Evolutionary conservation across 306 rosid species (phyloP).

Genomic region (Cucumis cinereus): DNA sequence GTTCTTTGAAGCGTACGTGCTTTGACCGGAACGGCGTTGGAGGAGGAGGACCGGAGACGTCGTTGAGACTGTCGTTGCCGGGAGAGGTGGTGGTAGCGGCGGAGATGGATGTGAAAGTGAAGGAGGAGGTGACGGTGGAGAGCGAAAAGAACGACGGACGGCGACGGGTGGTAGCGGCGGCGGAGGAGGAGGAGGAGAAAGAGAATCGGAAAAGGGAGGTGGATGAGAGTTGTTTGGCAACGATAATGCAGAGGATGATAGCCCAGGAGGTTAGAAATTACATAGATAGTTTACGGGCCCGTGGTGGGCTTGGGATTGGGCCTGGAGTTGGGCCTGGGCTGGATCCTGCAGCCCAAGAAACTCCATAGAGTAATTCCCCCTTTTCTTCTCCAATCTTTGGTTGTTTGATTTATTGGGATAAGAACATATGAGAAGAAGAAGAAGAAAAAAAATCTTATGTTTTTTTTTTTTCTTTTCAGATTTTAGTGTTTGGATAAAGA

Average conservation of each 20-base stretch:
- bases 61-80: slow-evolving; percentile 38
- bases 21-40: slow-evolving; percentile 7
- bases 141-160: background rate
- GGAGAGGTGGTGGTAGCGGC: slow-evolving; percentile 10
- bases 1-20: slow-evolving; percentile 25
- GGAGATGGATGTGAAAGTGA: background rate
- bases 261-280: slow-evolving; percentile 61
- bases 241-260: slow-evolving; percentile 45
- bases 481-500: background rate
- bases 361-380: background rate
- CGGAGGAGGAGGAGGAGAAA: background rate
- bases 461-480: background rate
- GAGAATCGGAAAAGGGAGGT: slow-evolving; percentile 1
- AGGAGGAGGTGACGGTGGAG: slow-evolving; percentile 9
- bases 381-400: background rate
- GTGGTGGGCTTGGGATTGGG: background rate
- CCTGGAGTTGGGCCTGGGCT: background rate
- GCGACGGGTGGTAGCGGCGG: background rate
- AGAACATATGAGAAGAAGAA: background rate
- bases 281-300: slow-evolving; percentile 27
- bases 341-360: background rate
- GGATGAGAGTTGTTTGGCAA: slow-evolving; percentile 23
- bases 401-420: background rate
- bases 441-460: no score
- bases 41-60: slow-evolving; percentile 23